Conservation (phyloP, 352 stramenopile genomes). For the Globisporangium orthogonon region DNA sequence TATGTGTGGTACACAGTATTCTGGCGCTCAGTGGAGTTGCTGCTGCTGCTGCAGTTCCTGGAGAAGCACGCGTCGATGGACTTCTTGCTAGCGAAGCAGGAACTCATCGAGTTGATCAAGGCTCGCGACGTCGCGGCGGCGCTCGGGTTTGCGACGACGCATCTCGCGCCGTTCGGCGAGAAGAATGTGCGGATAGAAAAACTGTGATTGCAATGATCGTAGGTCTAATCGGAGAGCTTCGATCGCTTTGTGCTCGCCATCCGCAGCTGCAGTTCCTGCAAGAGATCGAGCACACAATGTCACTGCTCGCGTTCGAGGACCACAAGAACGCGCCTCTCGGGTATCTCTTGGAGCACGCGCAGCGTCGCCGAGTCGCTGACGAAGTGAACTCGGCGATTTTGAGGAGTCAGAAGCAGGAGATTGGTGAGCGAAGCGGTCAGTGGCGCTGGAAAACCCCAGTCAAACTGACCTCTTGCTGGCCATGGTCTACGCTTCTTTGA, state of each 20-base stretch:
- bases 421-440: conserved; percentile 22
- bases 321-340: conserved; percentile 46
- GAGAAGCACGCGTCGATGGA: conserved; percentile 53
- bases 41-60: conserved; percentile 28
- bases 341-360: conserved; percentile 49
- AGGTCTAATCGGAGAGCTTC: too few relatives aligned
- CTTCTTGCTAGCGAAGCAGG: conserved; percentile 74
- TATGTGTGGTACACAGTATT: not conserved
- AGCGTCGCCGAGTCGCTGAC: conserved; percentile 59
- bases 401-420: conserved; percentile 64
- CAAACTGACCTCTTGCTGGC: not conserved
- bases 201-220: too few relatives aligned
- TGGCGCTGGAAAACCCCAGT: not conserved
- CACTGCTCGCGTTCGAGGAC: conserved; percentile 69
- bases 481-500: not conserved
- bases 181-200: conserved; percentile 35
- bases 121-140: conserved; percentile 49
- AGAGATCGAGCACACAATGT: conserved; percentile 76
- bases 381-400: conserved; percentile 76
- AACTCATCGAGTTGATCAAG: conserved; percentile 80
- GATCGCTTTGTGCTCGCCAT: not conserved
- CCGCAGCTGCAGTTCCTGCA: conserved; percentile 55
- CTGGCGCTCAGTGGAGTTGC: not conserved
- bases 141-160: conserved; percentile 63
- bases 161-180: conserved; percentile 66